Conservation (phyloP, 2,329 filamentous ascomycete genomes). For the Penicillium sp. region DNA sequence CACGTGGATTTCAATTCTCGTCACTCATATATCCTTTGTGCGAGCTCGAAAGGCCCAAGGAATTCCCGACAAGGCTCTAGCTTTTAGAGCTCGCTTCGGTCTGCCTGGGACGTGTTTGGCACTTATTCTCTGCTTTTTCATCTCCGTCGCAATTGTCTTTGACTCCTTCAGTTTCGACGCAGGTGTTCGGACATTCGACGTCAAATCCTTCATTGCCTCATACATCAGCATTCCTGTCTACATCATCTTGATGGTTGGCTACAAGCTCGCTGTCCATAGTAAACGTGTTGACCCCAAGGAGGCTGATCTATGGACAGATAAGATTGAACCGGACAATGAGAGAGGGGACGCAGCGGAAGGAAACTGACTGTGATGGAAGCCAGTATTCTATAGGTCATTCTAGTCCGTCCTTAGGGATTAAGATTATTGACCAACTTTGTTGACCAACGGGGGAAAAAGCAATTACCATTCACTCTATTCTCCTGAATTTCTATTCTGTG, state of each 20-base stretch:
- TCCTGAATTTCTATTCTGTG: neutral
- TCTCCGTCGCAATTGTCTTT: constrained; percentile 79
- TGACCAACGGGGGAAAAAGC: neutral
- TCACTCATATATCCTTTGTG: constrained; percentile 67
- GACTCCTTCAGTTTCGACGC: constrained; percentile 58
- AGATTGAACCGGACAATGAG: neutral
- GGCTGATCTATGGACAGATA: constrained; percentile 62
- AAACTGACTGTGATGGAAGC: neutral
- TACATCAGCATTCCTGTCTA: constrained; percentile 76
- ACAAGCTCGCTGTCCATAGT: constrained; percentile 59
- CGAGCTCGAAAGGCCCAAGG: constrained; percentile 61
- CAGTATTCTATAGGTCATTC: neutral
- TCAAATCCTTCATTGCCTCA: constrained; percentile 72
- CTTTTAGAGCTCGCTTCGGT: constrained; percentile 70
- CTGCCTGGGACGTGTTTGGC: constrained; percentile 66
- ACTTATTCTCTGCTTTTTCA: constrained; percentile 67
- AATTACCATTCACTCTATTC: neutral
- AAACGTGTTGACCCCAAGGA: constrained; percentile 56
- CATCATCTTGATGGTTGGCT: constrained; percentile 65
- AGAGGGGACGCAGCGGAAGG: neutral
- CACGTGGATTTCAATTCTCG: constrained; percentile 66
- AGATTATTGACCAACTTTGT: neutral
- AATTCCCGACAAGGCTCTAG: constrained; percentile 55
- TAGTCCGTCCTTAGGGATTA: neutral
- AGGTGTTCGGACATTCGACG: constrained; percentile 58